Percentiles rank a stretch among this genome's conserved stretches.
Evolutionary conservation across 2,329 filamentous ascomycete species (phyloP).

Genomic region (Epichloe sibirici): DNA sequence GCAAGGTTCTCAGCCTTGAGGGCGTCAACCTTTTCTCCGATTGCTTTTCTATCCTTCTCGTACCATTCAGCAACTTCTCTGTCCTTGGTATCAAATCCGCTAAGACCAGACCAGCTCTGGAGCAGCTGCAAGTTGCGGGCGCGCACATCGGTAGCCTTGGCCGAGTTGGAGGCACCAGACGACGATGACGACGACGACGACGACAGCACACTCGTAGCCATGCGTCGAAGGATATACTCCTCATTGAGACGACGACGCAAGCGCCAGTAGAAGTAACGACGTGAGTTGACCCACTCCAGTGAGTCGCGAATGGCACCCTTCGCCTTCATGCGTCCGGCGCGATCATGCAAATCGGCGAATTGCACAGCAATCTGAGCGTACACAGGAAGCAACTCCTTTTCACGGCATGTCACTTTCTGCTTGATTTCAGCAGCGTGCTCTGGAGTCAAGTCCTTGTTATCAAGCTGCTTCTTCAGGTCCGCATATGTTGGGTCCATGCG

Average conservation of each 20-base stretch:
- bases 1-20: conserved; percentile 62
- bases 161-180: conserved; percentile 18
- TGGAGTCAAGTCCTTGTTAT: conserved; percentile 47
- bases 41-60: conserved; percentile 78
- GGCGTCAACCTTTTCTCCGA: conserved; percentile 73
- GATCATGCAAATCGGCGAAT: conserved; percentile 94
- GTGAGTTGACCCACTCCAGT: conserved; percentile 76
- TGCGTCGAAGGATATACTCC: conserved; percentile 90
- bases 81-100: conserved; percentile 68
- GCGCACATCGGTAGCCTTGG: conserved; percentile 42
- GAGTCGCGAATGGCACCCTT: conserved; percentile 84
- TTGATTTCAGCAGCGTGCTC: conserved; percentile 72
- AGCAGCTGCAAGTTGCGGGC: conserved; percentile 61
- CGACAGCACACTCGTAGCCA: conserved; percentile 38
- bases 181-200: conserved; percentile 12
- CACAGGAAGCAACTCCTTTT: conserved; percentile 80
- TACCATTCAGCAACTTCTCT: conserved; percentile 86
- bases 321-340: conserved; percentile 93
- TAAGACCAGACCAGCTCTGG: conserved; percentile 69
- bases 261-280: conserved; percentile 99
- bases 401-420: conserved; percentile 69
- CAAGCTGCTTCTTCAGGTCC: conserved; percentile 67
- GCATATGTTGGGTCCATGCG: conserved; percentile 79
- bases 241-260: conserved; percentile 92
- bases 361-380: conserved; percentile 94